Conservation (phyloP, 345 rosid species). For the Ceriops tagal region DNA sequence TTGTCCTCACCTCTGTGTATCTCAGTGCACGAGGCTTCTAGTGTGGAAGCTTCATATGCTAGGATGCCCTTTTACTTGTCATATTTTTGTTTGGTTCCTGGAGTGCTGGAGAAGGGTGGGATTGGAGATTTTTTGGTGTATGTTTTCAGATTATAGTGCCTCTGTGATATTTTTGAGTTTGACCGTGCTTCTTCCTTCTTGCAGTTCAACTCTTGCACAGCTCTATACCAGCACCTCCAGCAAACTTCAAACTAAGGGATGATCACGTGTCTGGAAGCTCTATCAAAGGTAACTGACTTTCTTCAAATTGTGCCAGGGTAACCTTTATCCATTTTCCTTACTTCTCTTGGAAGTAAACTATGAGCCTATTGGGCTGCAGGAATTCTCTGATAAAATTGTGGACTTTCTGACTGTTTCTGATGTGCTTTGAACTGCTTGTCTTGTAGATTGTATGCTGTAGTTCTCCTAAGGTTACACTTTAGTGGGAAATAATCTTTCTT, state of each 20-base stretch:
- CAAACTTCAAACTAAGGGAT: conserved; percentile 81
- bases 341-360: conserved; percentile 6
- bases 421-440: neutral
- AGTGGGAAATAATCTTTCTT: neutral
- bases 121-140: neutral
- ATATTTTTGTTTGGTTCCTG: too few relatives aligned
- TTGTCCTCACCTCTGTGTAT: too few relatives aligned
- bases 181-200: conserved; percentile 17
- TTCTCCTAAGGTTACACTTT: neutral
- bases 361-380: neutral
- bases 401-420: neutral
- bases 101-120: too few relatives aligned
- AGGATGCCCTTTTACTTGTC: too few relatives aligned
- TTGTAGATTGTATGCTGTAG: neutral
- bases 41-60: too few relatives aligned
- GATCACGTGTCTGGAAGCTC: conserved; percentile 88
- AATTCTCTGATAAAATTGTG: neutral
- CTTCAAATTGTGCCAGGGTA: conserved; percentile 1
- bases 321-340: neutral
- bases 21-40: too few relatives aligned
- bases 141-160: too few relatives aligned
- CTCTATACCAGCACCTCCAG: conserved; percentile 75
- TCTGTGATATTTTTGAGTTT: too few relatives aligned
- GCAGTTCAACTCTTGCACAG: conserved; percentile 59
- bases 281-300: conserved; percentile 63